Conservation (phyloP, 257 asterid genomes). For the Nicotiana noctiflora region DNA sequence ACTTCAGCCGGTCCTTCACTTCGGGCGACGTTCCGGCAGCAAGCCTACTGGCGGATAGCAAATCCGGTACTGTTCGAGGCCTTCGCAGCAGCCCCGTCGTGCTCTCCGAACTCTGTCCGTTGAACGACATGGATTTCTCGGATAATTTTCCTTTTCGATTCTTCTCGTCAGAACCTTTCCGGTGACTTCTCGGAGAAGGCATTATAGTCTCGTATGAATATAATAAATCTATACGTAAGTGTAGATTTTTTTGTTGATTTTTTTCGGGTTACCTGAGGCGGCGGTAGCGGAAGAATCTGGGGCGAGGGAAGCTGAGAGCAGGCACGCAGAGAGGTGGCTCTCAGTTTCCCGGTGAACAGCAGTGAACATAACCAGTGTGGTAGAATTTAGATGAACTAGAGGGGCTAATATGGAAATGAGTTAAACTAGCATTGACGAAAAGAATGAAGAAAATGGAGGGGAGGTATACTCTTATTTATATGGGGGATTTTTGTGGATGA, state of each 20-base stretch:
- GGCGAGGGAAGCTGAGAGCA: slow-evolving; percentile 40
- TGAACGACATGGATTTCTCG: slow-evolving; percentile 58
- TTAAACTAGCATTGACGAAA: not conserved
- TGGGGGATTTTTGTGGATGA: not conserved
- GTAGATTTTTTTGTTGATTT: not conserved
- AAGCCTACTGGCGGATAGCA: slow-evolving; percentile 16
- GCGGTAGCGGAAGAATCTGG: slow-evolving; percentile 39
- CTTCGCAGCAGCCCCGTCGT: slow-evolving; percentile 28
- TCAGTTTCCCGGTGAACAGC: slow-evolving; percentile 36
- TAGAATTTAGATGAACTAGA: not conserved
- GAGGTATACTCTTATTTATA: slow-evolving; percentile 9
- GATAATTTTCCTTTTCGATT: slow-evolving; percentile 41
- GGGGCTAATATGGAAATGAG: not conserved
- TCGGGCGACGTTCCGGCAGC: not conserved
- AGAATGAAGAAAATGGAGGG: not conserved
- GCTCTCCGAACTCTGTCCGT: slow-evolving; percentile 23
- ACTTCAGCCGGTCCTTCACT: slow-evolving; percentile 23
- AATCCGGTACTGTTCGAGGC: slow-evolving; percentile 75
- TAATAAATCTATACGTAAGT: not conserved
- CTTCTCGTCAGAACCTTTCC: slow-evolving; percentile 50
- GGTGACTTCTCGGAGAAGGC: slow-evolving; percentile 61
- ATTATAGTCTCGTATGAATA: slow-evolving; percentile 12
- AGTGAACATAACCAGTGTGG: slow-evolving; percentile 31
- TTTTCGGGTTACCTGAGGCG: slow-evolving; percentile 25
- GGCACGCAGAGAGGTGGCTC: slow-evolving; percentile 26